Base-by-base conservation (phyloP, 352 stramenopile species). In the Thraustotheca clavata region DNA sequence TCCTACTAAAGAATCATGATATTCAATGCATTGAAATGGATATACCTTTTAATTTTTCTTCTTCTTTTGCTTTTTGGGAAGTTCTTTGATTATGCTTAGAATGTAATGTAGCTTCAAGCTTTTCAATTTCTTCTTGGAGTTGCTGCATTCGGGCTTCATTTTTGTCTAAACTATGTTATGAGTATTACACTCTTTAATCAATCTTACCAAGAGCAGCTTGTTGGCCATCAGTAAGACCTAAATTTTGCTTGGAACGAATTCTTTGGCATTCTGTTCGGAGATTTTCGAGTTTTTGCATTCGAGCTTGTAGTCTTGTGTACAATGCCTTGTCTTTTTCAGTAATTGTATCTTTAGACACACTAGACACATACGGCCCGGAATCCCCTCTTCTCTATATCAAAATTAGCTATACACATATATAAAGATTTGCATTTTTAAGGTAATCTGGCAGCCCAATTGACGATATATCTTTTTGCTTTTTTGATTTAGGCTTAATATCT, bases 231-330 rank as follows among this genome's bases (percentile, higher is more conserved):
- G 74, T 76, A 9, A 91, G 67, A 0, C 79, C 83, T 8, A 76
- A 69, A 41, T 87, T 70, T 59, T 91, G 79, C 59, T 94, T 94
- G 49, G 80, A 80, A 22, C 81, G 49, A 47, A 94, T 94, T 8
- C 81, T 70, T 49, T 66, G 59, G n/a, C 57, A 76, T 62, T 94
- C 85, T 20, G 74, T 55, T 54, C 88, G 76, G 1, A 94, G 60
- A 43, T 94, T 89, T 40, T 89, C 76, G 73, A 95, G 82, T 68
- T 96, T 96, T 6, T 67, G 60, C n/a, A 94, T 85, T 18, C 84
- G 83, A 12, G 71, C 73, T 65, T 93, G 79, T 12, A 96, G 62
- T 59, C 89, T 82, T 59, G 88, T 67, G 60, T 91, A 94, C 18
- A 94, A 55, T 67, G 88, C 80, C 26, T 77, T 69, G 50, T 94